Conservation (phyloP, 2,329 filamentous ascomycete species). For the Arthrinium puccinioides region DNA sequence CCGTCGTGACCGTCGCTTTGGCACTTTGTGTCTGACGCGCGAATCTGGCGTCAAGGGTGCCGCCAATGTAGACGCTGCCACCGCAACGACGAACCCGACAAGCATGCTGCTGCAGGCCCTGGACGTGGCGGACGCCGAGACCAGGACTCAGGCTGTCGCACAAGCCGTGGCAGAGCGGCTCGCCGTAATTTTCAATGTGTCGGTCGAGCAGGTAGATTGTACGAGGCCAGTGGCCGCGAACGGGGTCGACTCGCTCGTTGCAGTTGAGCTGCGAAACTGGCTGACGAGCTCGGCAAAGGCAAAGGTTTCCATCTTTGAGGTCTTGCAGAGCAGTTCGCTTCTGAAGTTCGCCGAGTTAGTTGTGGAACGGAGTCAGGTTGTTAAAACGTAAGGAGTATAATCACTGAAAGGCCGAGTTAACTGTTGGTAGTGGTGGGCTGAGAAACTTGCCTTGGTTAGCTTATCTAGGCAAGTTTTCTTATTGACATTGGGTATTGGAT, state of each 20-base stretch:
- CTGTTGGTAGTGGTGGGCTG: too few species aligned
- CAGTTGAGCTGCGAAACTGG: constrained; percentile 14
- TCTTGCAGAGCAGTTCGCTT: not conserved
- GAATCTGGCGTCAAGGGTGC: not conserved
- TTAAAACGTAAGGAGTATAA: too few species aligned
- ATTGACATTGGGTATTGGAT: too few species aligned
- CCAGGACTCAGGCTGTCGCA: not conserved
- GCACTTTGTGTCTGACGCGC: not conserved
- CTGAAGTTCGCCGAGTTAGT: not conserved
- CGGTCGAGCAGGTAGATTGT: constrained; percentile 7
- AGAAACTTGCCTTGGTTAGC: too few species aligned
- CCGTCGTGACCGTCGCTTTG: constrained; percentile 5
- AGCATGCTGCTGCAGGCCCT: not conserved
- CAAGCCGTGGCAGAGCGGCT: constrained; percentile 7
- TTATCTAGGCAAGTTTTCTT: too few species aligned
- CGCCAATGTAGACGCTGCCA: not conserved
- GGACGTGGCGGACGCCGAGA: not conserved
- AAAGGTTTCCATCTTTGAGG: constrained; percentile 12
- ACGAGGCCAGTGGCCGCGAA: constrained; percentile 4
- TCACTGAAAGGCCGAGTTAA: too few species aligned
- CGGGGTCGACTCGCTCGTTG: constrained; percentile 14
- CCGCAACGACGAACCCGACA: not conserved
- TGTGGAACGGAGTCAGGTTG: not conserved
- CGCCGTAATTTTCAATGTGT: constrained; percentile 10
- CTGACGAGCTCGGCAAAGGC: constrained; percentile 4